Percentiles rank a stretch among this genome's conserved stretches.
Evolutionary conservation across 2,329 filamentous ascomycete genomes (phyloP).

Genomic region (Cryphonectria naterciae): DNA sequence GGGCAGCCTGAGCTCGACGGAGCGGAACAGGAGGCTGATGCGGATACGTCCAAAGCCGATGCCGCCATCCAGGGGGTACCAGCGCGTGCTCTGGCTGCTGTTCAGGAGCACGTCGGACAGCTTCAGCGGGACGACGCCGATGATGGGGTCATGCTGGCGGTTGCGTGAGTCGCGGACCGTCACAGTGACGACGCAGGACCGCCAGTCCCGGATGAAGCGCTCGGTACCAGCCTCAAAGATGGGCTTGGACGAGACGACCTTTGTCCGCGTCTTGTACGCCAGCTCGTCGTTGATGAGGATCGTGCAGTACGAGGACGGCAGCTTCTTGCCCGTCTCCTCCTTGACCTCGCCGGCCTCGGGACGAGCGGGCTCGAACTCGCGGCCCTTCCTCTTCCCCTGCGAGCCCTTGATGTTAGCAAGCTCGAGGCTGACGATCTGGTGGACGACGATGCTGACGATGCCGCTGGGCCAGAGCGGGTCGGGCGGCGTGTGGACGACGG

Average conservation of each 20-base stretch:
- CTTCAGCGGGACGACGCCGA: constrained; percentile 89
- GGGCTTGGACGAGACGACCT: constrained; percentile 90
- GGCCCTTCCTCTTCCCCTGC: constrained; percentile 76
- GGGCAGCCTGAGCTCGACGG: constrained; percentile 84
- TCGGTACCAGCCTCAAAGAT: constrained; percentile 98
- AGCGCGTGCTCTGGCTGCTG: constrained; percentile 82
- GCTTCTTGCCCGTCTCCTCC: constrained; percentile 76
- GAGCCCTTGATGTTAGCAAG: constrained; percentile 90
- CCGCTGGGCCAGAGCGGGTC: constrained; percentile 97
- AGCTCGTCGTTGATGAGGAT: constrained; percentile 88
- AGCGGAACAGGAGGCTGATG: constrained; percentile 87
- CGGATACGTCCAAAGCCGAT: constrained; percentile 89
- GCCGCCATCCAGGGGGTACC: constrained; percentile 96
- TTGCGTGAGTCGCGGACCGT: constrained; percentile 88
- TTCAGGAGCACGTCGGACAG: constrained; percentile 86
- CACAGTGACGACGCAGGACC: constrained; percentile 82
- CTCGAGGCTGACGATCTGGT: constrained; percentile 94
- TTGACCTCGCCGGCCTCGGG: constrained; percentile 80
- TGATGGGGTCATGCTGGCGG: constrained; percentile 89
- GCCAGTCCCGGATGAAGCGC: constrained; percentile 90
- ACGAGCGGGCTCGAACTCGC: constrained; percentile 87
- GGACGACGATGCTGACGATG: constrained; percentile 81
- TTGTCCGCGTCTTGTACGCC: constrained; percentile 89
- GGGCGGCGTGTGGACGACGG: constrained; percentile 85
- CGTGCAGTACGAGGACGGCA: constrained; percentile 93